Evolutionary conservation across 106 monocot species (phyloP).

Genomic region (Apostasia shenzhenica): DNA sequence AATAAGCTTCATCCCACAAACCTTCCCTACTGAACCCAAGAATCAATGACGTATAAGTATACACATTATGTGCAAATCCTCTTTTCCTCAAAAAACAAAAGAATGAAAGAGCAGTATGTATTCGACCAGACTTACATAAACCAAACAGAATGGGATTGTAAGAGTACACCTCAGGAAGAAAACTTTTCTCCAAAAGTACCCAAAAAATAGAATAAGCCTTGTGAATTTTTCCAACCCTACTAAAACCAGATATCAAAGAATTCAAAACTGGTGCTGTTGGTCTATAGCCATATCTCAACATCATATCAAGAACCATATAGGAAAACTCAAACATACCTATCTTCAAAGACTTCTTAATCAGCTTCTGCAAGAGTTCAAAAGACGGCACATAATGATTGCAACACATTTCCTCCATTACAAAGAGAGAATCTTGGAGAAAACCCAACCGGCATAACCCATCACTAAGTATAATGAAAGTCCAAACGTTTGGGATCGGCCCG

Average conservation of each 20-base stretch:
- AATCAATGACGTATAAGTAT: conserved; percentile 51
- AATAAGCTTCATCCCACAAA: conserved; percentile 43
- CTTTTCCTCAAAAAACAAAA: conserved; percentile 44
- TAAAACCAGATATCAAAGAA: conserved; percentile 27
- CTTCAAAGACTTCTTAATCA: conserved; percentile 44
- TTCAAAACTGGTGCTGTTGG: conserved; percentile 22
- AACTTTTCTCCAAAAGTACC: conserved; percentile 25
- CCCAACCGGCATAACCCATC: conserved; percentile 35
- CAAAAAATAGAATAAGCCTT: conserved; percentile 30
- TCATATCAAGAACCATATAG: conserved; percentile 19
- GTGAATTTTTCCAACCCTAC: conserved; percentile 10
- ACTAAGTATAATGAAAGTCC: conserved; percentile 42
- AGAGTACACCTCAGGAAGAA: conserved; percentile 30
- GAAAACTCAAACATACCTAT: conserved; percentile 17
- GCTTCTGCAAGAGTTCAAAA: conserved; percentile 21
- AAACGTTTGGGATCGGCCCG: conserved; percentile 34
- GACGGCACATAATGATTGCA: conserved; percentile 31
- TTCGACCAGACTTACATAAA: conserved; percentile 39
- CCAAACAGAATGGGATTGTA: conserved; percentile 55
- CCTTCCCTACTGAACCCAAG: conserved; percentile 44
- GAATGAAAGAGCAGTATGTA: conserved; percentile 22
- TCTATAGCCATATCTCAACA: conserved; percentile 32
- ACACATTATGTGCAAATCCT: conserved; percentile 35
- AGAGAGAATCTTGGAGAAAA: conserved; percentile 23
- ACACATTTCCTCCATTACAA: conserved; percentile 45